phyloP scores from a whole-genome alignment of 257 asterid species.

The Ophiorrhiza pumila region DNA sequence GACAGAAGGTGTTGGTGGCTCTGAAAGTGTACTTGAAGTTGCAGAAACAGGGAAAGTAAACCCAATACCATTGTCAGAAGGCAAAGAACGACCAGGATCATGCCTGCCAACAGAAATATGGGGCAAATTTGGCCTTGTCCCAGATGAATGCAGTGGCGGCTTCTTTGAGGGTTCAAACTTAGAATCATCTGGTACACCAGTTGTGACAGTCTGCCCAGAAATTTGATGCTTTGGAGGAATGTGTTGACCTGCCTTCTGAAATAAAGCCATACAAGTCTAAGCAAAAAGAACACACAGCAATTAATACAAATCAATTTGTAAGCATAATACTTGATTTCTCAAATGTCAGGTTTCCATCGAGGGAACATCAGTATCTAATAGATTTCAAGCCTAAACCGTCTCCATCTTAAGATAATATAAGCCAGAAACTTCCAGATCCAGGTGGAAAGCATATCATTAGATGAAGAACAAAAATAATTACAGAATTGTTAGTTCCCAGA shows the following conservation, averaged over 20 bases:
- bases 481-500: not conserved
- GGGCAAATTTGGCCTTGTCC: conserved; percentile 50
- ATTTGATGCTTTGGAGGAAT: conserved; percentile 30
- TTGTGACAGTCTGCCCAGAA: conserved; percentile 39
- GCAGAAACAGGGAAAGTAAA: conserved; percentile 74
- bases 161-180: conserved; percentile 36
- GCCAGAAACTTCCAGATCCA: not conserved
- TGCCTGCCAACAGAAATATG: conserved; percentile 50
- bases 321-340: not conserved
- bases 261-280: conserved; percentile 1
- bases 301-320: not conserved
- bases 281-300: not conserved
- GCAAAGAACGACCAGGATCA: conserved; percentile 22
- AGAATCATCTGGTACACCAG: conserved; percentile 19
- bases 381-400: not conserved
- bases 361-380: not conserved
- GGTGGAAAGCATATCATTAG: not conserved
- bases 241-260: conserved; percentile 35
- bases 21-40: conserved; percentile 52
- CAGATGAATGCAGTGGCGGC: conserved; percentile 25
- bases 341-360: not conserved
- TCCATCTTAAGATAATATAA: not conserved
- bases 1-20: conserved; percentile 88
- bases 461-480: not conserved
- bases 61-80: conserved; percentile 50